Base-by-base conservation (phyloP, 148 eudicot genomes). In the Diospyros kaki region DNA sequence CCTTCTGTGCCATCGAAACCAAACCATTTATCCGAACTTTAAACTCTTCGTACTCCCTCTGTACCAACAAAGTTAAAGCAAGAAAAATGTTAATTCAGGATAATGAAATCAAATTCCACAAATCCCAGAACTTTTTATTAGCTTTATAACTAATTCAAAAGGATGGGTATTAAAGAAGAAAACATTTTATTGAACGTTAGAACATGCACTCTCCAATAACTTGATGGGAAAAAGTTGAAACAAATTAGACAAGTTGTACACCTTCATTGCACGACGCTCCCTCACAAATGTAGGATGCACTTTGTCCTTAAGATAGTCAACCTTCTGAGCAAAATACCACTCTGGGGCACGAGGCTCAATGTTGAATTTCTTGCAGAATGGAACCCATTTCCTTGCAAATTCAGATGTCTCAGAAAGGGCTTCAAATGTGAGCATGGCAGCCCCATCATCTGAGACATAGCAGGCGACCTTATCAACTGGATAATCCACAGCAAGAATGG, bases 261-360 rank as follows among this genome's bases (percentile, higher is more conserved):
- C 98, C 97, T 94, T 94, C 87, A 94, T 94, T 79, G 98, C 96
- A 78, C 98, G 98, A n/a, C 98, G 98, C 79, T 92, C 98, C 83
- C 97, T 86, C 65, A 94, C 96, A 82, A 94, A 94, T n/a, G 95
- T 81, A 10, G 98, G 97, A 75, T 94, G 89, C 9, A 94, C 96
- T 81, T 94, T 92, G 74, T 94, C 93, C 82, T 71, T 92, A 66
- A 94, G 76, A 85, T 94, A 94, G 81, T 94, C 98, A 60, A 92
- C 84, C 86, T 90, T 94, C 79, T 87, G 91, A 73, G 90, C 78
- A 81, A 94, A 94, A 79, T 94, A 94, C 98, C 98, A 94, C 75
- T 94, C 98, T 0, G 98, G 98, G 65, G 98, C 98, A 72, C 98
- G 96, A 58, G 98, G 98, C 75, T 94, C 98, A n/a, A 94, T 88